A percentile compares a stretch with the other conserved stretches of the same genome.
Conservation (phyloP, 345 rosid species). For the Acer yangbiense region DNA sequence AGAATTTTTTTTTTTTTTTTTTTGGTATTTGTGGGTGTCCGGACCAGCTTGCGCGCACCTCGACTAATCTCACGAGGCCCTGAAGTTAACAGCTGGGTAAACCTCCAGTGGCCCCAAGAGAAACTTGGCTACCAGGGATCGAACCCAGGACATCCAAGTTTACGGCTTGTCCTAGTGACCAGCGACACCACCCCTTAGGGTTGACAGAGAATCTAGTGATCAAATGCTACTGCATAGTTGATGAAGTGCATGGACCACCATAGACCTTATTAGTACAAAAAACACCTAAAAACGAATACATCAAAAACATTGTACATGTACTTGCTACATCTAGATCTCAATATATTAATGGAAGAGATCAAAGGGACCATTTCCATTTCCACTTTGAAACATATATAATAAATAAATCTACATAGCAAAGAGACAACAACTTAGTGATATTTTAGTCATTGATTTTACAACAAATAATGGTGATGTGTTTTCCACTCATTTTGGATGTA, state of each 20-base stretch:
- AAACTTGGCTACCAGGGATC: too few species aligned
- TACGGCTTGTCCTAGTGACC: too few species aligned
- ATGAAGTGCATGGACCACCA: not conserved
- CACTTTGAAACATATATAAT: too few species aligned
- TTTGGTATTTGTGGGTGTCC: too few species aligned
- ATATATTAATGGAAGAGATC: not conserved
- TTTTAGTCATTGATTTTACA: not conserved
- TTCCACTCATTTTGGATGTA: constrained; percentile 14
- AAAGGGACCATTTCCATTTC: not conserved
- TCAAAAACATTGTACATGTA: not conserved
- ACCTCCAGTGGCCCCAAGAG: too few species aligned
- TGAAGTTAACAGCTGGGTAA: too few species aligned
- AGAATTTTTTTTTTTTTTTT: too few species aligned
- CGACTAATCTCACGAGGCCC: too few species aligned
- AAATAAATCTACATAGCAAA: not conserved
- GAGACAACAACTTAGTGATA: not conserved
- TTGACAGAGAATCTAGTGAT: not conserved
- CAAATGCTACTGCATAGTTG: not conserved
- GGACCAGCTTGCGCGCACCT: too few species aligned
- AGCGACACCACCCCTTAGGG: too few species aligned
- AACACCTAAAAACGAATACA: not conserved
- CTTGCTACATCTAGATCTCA: not conserved
- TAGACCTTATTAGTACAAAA: not conserved
- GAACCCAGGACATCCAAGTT: too few species aligned
- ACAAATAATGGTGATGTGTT: not conserved